Percentiles rank a stretch among this genome's conserved stretches.
Conservation (phyloP, 2,329 filamentous ascomycete genomes). For the Aspergillus proliferans region DNA sequence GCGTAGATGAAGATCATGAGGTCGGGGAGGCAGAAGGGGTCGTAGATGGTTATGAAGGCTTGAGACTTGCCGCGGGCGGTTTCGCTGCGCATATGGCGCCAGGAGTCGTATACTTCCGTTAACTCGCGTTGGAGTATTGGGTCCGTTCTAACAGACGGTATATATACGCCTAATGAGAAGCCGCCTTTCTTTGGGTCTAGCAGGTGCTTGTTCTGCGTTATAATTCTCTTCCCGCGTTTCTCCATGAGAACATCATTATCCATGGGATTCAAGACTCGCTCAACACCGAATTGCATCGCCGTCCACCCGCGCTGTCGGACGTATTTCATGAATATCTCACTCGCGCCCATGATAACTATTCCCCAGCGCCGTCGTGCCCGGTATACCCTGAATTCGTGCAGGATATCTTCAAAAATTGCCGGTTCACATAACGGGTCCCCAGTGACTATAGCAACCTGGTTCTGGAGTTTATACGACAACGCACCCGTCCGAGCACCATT, state of each 20-base stretch:
- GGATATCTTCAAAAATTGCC: conserved; percentile 16
- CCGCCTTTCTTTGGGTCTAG: conserved; percentile 29
- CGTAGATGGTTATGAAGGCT: conserved; percentile 38
- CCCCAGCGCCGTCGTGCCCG: conserved; percentile 25
- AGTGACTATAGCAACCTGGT: conserved; percentile 32
- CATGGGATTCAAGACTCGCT: conserved; percentile 37
- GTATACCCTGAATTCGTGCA: conserved; percentile 32
- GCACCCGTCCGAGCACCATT: conserved; percentile 29
- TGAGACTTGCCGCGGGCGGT: conserved; percentile 19
- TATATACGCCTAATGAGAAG: conserved; percentile 30
- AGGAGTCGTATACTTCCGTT: conserved; percentile 31
- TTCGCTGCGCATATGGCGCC: conserved; percentile 31
- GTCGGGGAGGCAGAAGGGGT: conserved; percentile 32
- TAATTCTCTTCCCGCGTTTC: conserved; percentile 31
- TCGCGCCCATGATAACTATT: conserved; percentile 33
- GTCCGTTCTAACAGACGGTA: conserved; percentile 25
- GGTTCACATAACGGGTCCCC: conserved; percentile 35
- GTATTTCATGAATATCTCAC: conserved; percentile 26
- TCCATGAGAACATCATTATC: conserved; percentile 35
- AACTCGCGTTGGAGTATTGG: conserved; percentile 26
- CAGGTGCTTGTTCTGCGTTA: conserved; percentile 32
- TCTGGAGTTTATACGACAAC: conserved; percentile 35
- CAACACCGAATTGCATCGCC: conserved; percentile 33
- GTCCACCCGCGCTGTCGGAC: conserved; percentile 26
- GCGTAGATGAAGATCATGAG: conserved; percentile 40